phyloP scores from a whole-genome alignment of 495 filamentous ascomycete genomes.

The Hyaloscypha finlandica region DNA sequence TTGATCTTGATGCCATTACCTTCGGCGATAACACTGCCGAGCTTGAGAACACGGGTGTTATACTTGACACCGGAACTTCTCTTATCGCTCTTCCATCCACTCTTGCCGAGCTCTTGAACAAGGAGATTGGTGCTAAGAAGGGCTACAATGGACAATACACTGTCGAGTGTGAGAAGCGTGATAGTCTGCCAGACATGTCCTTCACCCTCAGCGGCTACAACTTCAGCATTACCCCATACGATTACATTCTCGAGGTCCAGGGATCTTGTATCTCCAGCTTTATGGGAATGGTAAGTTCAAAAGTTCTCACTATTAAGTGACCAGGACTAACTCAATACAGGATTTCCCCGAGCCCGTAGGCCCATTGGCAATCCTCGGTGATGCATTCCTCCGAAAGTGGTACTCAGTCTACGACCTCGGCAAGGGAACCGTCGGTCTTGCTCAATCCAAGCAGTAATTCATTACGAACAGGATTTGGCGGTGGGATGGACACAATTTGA shows the following conservation, averaged over 20 bases:
- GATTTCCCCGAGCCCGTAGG: conserved; percentile 56
- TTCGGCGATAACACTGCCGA: conserved; percentile 83
- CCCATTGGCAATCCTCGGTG: conserved; percentile 93
- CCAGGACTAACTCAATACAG: conserved; percentile 14
- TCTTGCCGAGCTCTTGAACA: conserved; percentile 95
- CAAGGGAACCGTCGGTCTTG: conserved; percentile 82
- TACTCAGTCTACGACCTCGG: conserved; percentile 97
- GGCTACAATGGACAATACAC: conserved; percentile 92
- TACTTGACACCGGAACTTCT: conserved; percentile 98
- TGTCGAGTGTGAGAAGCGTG: conserved; percentile 84
- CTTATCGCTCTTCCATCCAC: conserved; percentile 92
- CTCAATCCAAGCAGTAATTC: conserved; percentile 63
- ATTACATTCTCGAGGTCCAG: conserved; percentile 95
- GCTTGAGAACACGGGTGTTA: conserved; percentile 90
- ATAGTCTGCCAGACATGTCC: conserved; percentile 80
- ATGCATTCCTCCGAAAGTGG: conserved; percentile 95
- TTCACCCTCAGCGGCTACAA: conserved; percentile 86
- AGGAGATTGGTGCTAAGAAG: conserved; percentile 98
- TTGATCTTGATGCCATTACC: conserved; percentile 87
- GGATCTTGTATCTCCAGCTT: conserved; percentile 96
- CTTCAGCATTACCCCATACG: conserved; percentile 84
- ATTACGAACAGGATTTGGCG: conserved; percentile 3
- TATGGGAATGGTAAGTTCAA: conserved; percentile 96
- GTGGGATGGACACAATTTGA: conserved; percentile 6
- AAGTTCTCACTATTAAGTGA: background rate